Evolutionary conservation across 495 filamentous ascomycete genomes (phyloP), one percentile per base, ranked within the genome.

Genomic region (Talaromyces ruber): DNA sequence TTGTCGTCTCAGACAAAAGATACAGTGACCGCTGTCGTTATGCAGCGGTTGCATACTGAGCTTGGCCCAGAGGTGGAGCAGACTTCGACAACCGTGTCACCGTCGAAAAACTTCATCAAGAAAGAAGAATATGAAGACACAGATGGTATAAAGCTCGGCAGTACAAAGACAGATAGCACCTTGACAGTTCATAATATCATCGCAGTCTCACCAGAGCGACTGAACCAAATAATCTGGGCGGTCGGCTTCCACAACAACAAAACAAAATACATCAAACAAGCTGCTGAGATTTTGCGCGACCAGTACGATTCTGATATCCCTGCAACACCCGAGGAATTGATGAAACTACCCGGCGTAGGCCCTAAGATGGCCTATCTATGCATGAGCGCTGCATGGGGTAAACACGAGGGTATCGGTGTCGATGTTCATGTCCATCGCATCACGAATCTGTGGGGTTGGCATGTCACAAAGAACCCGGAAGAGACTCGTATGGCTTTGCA

Each of bases 281-380:
- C 88, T 0, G 93, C 92, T 6, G 67, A 78, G 7, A 87, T 97
- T 45, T 79, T 97, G 2, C 78, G 82, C 9, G 88, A 95, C 61
- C 61, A 84, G 25, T 88, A 82, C 67, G 69, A 71, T 53, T 83
- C 84, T 30, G 94, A 98, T 72, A 96, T 98, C 64, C 95, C 94
- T 0, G 78, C 86, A 57, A 90, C 91, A 0, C 82, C 93, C 21
- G 85, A 86, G 56, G 92, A 87, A 0, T 79, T 98, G 18, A 86
- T 87, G 68, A 81, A 84, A 6, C 83, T 98, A 0, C 94, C 94
- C 0, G 94, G 94, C 2, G 93, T 98, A 0, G 94, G 94, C 0
- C 94, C 94, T 6, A 98, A 98, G 75, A 98, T 98, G 93, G 94
- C 90, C 21, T 92, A 95, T 68, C 82, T 98, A 4, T 96, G 91